Conservation (phyloP, 805 yeast genomes). For the Candida easanensis region DNA sequence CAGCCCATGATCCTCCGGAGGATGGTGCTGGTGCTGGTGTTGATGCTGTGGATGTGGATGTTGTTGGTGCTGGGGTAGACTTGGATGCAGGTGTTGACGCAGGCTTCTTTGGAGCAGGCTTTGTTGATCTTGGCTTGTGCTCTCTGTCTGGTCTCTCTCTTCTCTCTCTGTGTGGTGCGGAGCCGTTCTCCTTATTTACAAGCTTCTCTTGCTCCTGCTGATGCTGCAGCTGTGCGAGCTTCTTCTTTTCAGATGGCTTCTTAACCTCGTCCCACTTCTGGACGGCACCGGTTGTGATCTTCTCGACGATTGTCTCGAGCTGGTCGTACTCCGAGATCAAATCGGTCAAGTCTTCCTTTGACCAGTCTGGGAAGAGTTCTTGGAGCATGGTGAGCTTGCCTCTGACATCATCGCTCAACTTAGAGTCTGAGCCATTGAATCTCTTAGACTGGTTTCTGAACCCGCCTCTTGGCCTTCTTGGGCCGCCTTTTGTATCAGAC, state of each 20-base stretch:
- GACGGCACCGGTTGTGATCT: conserved; percentile 87
- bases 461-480: conserved; percentile 29
- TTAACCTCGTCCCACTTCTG: conserved; percentile 93
- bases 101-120: conserved; percentile 19
- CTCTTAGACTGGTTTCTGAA: conserved; percentile 48
- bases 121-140: conserved; percentile 20
- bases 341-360: conserved; percentile 73
- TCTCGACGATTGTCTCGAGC: conserved; percentile 76
- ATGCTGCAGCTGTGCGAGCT: conserved; percentile 31
- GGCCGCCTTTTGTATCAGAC: conserved; percentile 16
- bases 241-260: conserved; percentile 57
- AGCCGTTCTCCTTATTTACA: conserved; percentile 22
- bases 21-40: conserved; percentile 19
- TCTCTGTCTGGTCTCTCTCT: conserved; percentile 15
- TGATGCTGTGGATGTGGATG: conserved; percentile 13
- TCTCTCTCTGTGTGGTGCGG: conserved; percentile 11
- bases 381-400: conserved; percentile 52
- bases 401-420: conserved; percentile 32
- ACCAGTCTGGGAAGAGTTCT: conserved; percentile 96
- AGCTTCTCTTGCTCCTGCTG: conserved; percentile 20
- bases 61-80: conserved; percentile 4
- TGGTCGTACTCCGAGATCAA: conserved; percentile 76
- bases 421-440: conserved; percentile 21
- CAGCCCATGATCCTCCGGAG: conserved; percentile 29
- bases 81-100: conserved; percentile 13